A percentile compares a stretch with the other conserved stretches of the same genome.
Conservation (phyloP, 2,329 filamentous ascomycete species). For the Trichoderma sp. region DNA sequence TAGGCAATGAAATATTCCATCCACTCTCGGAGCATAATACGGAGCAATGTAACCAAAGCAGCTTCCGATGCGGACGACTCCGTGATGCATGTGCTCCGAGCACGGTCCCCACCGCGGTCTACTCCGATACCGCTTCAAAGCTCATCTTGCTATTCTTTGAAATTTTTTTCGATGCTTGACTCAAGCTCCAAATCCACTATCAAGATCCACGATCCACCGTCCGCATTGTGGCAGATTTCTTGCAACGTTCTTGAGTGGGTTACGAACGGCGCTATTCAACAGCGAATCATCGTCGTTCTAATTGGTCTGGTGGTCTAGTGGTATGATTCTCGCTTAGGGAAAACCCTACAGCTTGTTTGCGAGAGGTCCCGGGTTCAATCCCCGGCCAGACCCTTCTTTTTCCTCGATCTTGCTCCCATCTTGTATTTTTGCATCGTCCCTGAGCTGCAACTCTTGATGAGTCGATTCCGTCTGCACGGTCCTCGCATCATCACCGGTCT, state of each 20-base stretch:
- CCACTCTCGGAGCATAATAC: constrained; percentile 6
- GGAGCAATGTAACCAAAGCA: background rate
- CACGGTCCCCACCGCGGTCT: constrained; percentile 1
- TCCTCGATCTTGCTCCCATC: too few relatives aligned
- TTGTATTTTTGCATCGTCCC: too few relatives aligned
- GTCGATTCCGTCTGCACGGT: too few relatives aligned
- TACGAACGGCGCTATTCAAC: background rate
- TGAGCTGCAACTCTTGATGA: too few relatives aligned
- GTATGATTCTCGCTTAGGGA: constrained; percentile 29
- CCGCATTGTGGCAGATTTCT: background rate
- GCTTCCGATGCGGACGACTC: constrained; percentile 11
- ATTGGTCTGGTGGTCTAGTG: constrained; percentile 27
- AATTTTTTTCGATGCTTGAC: background rate
- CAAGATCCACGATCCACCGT: constrained; percentile 6
- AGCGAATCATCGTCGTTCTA: background rate
- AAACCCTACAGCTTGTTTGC: constrained; percentile 35
- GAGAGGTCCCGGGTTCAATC: constrained; percentile 54
- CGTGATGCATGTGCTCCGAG: constrained; percentile 8
- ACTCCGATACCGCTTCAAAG: constrained; percentile 24
- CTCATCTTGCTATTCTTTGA: background rate
- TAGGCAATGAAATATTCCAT: background rate
- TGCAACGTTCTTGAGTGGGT: background rate
- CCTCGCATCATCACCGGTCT: constrained; percentile 15
- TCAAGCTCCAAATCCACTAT: background rate
- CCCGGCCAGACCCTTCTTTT: constrained; percentile 47